A percentile compares a stretch with the other conserved stretches of the same genome.
These are phyloP conservation scores for Choiromyces venosus DNA, from an alignment of 495 filamentous ascomycete genomes.

Conservation along the genomic window DNA sequence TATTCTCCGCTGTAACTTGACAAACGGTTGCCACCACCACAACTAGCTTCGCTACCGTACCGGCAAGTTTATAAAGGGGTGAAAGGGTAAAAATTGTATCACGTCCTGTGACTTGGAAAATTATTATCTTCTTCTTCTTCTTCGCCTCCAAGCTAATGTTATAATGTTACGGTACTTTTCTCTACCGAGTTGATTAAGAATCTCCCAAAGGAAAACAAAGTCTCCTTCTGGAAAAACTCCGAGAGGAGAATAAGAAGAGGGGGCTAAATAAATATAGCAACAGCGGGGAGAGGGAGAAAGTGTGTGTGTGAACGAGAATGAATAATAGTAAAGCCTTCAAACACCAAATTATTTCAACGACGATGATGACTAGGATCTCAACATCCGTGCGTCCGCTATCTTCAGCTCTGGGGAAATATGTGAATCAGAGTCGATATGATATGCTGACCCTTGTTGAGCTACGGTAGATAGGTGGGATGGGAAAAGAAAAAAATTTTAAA, in stretches of 20 bases:
- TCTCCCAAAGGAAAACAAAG: background rate
- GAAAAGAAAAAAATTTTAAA: background rate
- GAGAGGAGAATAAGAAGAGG: background rate
- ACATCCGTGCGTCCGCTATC: background rate
- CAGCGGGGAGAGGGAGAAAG: background rate
- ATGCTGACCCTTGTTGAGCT: background rate
- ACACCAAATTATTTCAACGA: background rate
- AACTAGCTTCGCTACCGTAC: background rate
- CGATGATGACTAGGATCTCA: background rate
- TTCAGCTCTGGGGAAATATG: background rate
- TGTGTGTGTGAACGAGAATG: background rate
- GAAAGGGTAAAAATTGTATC: background rate
- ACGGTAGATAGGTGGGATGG: no score
- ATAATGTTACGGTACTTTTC: no score
- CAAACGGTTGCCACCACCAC: background rate
- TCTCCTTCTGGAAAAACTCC: background rate
- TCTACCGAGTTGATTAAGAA: background rate
- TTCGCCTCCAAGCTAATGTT: background rate
- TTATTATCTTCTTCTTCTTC: background rate
- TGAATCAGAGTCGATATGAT: background rate
- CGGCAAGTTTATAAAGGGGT: background rate
- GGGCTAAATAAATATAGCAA: background rate
- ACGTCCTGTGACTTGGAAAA: background rate
- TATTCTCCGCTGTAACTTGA: background rate
- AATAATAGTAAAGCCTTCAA: background rate